phyloP scores from a whole-genome alignment of 441 rosid species.

The Populus hybrid region DNA sequence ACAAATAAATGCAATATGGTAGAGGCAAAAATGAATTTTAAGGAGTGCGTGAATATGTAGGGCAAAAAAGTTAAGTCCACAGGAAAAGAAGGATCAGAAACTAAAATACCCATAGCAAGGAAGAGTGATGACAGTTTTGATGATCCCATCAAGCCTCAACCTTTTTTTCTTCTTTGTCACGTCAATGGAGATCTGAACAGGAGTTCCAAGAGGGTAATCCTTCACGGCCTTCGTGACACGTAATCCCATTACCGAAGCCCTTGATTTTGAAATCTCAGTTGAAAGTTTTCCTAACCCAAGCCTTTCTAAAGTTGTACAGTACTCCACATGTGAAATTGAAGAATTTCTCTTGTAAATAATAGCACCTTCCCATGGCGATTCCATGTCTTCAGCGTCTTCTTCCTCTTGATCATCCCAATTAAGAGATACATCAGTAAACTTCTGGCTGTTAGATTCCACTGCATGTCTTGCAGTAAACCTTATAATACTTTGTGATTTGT shows the following conservation, averaged over 20 bases:
- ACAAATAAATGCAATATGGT: too few species aligned
- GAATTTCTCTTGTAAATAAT: slow-evolving; percentile 71
- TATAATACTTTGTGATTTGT: slow-evolving; percentile 16
- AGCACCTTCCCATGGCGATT: slow-evolving; percentile 91
- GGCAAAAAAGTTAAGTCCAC: neutral
- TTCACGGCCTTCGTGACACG: slow-evolving; percentile 80
- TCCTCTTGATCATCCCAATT: slow-evolving; percentile 52
- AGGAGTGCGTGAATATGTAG: too few species aligned
- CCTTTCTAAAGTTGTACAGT: slow-evolving; percentile 89
- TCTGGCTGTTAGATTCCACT: slow-evolving; percentile 24
- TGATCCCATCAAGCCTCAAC: slow-evolving; percentile 85
- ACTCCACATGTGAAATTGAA: slow-evolving; percentile 70
- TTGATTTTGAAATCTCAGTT: slow-evolving; percentile 56
- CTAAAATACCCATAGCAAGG: slow-evolving; percentile 67
- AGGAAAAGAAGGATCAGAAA: neutral
- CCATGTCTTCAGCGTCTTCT: slow-evolving; percentile 42
- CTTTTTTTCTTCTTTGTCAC: slow-evolving; percentile 68
- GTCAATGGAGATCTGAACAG: slow-evolving; percentile 84
- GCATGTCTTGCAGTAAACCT: slow-evolving; percentile 20
- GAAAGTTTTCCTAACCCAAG: slow-evolving; percentile 78
- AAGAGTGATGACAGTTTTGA: slow-evolving; percentile 73
- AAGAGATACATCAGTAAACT: slow-evolving; percentile 42
- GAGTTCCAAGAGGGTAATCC: slow-evolving; percentile 81
- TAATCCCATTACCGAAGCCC: slow-evolving; percentile 80
- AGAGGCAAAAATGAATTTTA: too few species aligned